Evolutionary conservation across 441 rosid species (phyloP), one percentile per base, ranked within the genome.

Genomic region (Pelargonium myrrhifolium): DNA sequence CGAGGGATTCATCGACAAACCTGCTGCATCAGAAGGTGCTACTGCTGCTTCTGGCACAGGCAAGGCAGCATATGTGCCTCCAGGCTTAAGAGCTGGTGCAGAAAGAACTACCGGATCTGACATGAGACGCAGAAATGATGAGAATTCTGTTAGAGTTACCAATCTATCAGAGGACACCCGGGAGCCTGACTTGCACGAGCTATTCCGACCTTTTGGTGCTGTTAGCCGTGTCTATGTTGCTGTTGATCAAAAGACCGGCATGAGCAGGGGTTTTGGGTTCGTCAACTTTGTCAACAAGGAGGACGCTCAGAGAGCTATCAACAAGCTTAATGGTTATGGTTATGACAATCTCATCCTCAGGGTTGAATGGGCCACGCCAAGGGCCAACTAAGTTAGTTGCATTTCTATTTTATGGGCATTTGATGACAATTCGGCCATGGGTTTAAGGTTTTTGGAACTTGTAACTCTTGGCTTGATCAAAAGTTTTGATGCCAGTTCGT

Each of bases 331-430:
- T 45, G 92, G 92, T 1, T 87, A 87, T 77, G 92, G 92, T 47
- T 87, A 85, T 65, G 89, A 83, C 71, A 87, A 78, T 73, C 92
- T 87, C 65, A 87, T 87, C 78, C 89, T 87, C 40, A 80, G 87
- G 67, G 89, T 85, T 45, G 89, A 84, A 74, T 87, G 92, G 89
- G 92, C 89, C 0, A 83, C 87, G 12, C 87, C 88, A 42, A 87
- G 92, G 71, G 72, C 88, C 0, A 83, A 78, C 64, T 85, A 83
- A 83, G 55, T 53, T 39, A 22, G n/a, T 11, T 24, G n/a, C 43
- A 14, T 62, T 20, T 11, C 15, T 35, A 6, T 15, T 14, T 12
- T 3, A 42, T 4, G 3, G 31, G 14, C 47, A 42, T 42, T 8
- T 42, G 11, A 7, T 42, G 31, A 28, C 31, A 28, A 28, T 28